Evolutionary conservation across 129 eudicot species (phyloP).

Genomic region (Artemisia annua): DNA sequence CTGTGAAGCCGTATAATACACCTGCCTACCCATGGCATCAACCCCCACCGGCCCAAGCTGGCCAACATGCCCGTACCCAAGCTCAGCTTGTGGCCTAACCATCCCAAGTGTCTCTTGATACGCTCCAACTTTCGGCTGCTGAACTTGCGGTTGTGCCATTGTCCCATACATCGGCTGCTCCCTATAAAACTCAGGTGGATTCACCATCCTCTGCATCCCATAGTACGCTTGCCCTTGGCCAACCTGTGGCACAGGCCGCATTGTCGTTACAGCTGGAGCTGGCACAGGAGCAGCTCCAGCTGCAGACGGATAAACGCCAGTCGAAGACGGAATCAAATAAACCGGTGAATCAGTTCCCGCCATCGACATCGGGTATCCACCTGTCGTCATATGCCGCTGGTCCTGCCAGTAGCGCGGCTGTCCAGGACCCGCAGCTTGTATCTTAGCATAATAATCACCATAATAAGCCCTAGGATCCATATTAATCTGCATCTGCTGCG

Average conservation of each 20-base stretch:
- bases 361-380: constrained; percentile 33
- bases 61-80: constrained; percentile 35
- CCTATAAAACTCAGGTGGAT: constrained; percentile 39
- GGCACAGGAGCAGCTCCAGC: constrained; percentile 23
- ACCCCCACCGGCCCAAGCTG: constrained; percentile 23
- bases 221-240: constrained; percentile 47
- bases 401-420: constrained; percentile 40
- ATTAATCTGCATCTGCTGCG: constrained; percentile 29
- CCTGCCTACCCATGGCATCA: constrained; percentile 49
- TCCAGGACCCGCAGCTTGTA: constrained; percentile 17
- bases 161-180: constrained; percentile 43
- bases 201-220: constrained; percentile 44
- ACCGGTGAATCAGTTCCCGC: constrained; percentile 37
- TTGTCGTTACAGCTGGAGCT: constrained; percentile 7
- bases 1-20: constrained; percentile 35
- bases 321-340: constrained; percentile 40
- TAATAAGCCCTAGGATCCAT: constrained; percentile 37
- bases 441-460: constrained; percentile 39
- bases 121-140: constrained; percentile 29
- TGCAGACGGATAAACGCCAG: constrained; percentile 42
- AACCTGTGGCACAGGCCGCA: constrained; percentile 36
- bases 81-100: constrained; percentile 39
- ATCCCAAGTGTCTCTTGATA: constrained; percentile 39
- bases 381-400: constrained; percentile 33
- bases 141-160: constrained; percentile 34